Base-by-base conservation (phyloP, 2,329 filamentous ascomycete species). In the Trematosphaeria pertusa region DNA sequence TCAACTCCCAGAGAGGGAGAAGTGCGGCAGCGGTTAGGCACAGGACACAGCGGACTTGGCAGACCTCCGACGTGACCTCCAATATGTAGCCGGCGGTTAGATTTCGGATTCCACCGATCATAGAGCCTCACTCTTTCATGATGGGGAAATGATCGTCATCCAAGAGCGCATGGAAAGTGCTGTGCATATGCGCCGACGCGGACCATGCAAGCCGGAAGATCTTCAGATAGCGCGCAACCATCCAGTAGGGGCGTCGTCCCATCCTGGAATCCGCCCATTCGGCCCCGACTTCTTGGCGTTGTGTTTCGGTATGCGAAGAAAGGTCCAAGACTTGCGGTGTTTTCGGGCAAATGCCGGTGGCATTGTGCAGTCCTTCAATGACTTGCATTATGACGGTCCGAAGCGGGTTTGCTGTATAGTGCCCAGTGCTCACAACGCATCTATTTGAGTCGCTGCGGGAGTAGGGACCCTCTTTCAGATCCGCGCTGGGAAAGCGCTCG, bases 101-200 rank as follows among this genome's bases (percentile, higher is more conserved):
- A 20, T 34, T 43, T 19, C 43, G 37, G 28, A 32, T 20, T 17
- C 11, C 19, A 3, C 20, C 35, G 38, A 37, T 47, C 35, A 47
- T 26, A 34, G 22, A 21, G 26, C 43, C 43, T 24, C 26, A 43
- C 22, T 33, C 22, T 21, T 19, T 20, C 36, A 35, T 14, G 35
- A 18, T 34, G 32, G 21, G 19, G n/a, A n/a, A 48, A 32, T 30
- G 44, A 52, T 54, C 51, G 48, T 21, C 51, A 24, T 31, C 31
- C 32, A 42, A 33, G 34, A 37, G 8, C 17, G 19, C 20, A 9
- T 24, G 26, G 26, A 21, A 6, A 24, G 26, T 31, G 33, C 26
- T 22, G 14, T 54, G 50, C 50, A 51, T 48, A 54, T 54, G 47
- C 44, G 42, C 46, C 50, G 19, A 43, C 20, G 31, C 46, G 50